Evolutionary conservation across 495 filamentous ascomycete genomes (phyloP).

Genomic region (Daldinia bambusicola): DNA sequence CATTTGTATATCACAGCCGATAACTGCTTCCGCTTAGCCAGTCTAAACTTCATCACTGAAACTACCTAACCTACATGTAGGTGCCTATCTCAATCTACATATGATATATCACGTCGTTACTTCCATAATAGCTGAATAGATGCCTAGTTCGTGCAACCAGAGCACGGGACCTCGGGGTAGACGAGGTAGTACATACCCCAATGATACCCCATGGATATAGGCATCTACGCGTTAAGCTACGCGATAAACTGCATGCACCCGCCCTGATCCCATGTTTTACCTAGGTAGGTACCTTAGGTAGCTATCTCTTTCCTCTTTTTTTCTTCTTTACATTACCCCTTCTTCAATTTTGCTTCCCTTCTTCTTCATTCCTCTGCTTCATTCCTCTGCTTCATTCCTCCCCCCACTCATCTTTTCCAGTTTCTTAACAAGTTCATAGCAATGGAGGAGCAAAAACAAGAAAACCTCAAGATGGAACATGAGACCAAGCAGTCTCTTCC

Average conservation of each 20-base stretch:
- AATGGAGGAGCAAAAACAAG: background rate
- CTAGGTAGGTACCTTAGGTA: too few species aligned
- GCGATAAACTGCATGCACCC: too few species aligned
- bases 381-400: background rate
- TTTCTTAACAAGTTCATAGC: background rate
- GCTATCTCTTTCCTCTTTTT: background rate
- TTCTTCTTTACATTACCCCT: background rate
- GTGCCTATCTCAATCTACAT: too few species aligned
- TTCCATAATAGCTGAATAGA: background rate
- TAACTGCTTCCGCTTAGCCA: background rate
- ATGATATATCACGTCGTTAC: background rate
- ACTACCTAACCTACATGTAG: too few species aligned
- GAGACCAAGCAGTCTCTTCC: conserved; percentile 18
- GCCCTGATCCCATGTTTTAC: background rate
- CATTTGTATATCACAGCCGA: background rate
- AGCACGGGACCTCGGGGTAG: background rate
- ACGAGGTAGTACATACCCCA: too few species aligned
- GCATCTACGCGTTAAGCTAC: background rate
- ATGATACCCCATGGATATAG: too few species aligned
- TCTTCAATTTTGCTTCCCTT: background rate
- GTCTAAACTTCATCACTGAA: too few species aligned
- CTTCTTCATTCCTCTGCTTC: background rate
- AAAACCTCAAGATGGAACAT: background rate
- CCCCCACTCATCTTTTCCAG: background rate
- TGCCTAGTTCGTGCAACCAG: background rate